Base-by-base conservation (phyloP, 2,329 filamentous ascomycete species). In the Dactylellina drechsleri region DNA sequence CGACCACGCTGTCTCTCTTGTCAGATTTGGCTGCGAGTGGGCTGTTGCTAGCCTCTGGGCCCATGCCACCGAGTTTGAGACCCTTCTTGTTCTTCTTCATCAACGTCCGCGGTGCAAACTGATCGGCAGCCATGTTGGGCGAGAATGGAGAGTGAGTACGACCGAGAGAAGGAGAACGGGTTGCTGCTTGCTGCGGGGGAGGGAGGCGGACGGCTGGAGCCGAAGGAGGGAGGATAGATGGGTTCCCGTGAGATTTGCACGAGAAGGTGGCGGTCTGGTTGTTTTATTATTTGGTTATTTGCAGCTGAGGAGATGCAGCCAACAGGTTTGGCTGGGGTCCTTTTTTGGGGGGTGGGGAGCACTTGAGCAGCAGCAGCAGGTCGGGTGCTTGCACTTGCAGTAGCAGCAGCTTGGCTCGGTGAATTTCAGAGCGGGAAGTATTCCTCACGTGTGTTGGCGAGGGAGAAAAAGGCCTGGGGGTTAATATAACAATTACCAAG, bases 11-110 rank as follows among this genome's bases (percentile, higher is more conserved):
- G 80, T 91, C 90, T 77, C 86, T 87, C 66, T 86, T 84, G 77
- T 86, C 54, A 85, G 81, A 80, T 90, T 91, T 74, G 79, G 92
- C 91, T 53, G 92, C 90, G 31, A 92, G 89, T 64, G 89, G 88
- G 54, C 31, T 26, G 6, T 43, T 65, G 57, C 57, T 56, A 88
- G 66, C 47, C 16, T 73, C 68, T 41, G 54, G 28, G 56, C 85
- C 76, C 92, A 92, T 49, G 92, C 90, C 54, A 91, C 87, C 23
- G 81, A 99, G 86, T 78, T 93, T 93, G 59, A 99, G 90, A 43
- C 93, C 94, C 85, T 98, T 98, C 83, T 96, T 91, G 82, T 99
- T 99, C 88, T 98, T 97, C 86, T 94, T 91, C 89, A 97, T 98
- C 90, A 99, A 91, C 76, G 95, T 96, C 65, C 70, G 70, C 70